Base-by-base conservation (phyloP, 73 alveolate species). In the Stentor roeselii region DNA sequence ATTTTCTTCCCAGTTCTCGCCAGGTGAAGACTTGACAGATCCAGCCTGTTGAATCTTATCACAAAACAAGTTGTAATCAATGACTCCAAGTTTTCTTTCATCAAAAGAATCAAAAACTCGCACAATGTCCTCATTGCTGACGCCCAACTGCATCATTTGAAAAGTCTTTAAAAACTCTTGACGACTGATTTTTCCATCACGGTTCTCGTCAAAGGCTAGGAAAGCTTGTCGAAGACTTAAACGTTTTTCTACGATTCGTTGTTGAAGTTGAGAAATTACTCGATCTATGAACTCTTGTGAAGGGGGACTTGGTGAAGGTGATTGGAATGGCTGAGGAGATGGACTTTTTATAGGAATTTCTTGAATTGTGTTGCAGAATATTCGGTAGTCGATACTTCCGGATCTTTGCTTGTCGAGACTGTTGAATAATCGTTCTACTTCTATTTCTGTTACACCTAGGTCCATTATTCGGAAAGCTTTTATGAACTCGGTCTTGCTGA, bases 151-250 rank as follows among this genome's bases (percentile, higher is more conserved):
- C 27, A 14, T 58, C 14, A 14, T 58, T 58, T 58, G 74, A 21
- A 15, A 58, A 15, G 14, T 15, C 74, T 21, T 58, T 21, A 58
- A 58, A 14, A 15, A 15, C 14, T 58, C n/a, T 58, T 15, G n/a
- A 21, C 27, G 74, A 58, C 74, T 58, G n/a, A 90, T 42, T 84
- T 78, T 42, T 39, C 83, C 95, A 36, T 76, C 78, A 3, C 60
- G 77, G 34, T 50, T 84, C 27, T 27, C 38, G 38, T 80, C 89
- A 60, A 90, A 87, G 60, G 83, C 89, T n/a, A 78, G 35, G 75
- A 83, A 90, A 42, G 78, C 60, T 31, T 60, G 35, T 3, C 83
- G 83, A 0, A 86, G 41, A 50, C 82, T 89, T 35, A 36, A 50
- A 2, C 83, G 82, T 11, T 38, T 80, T 3, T 75, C 86, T 40